Conservation (phyloP, 2,329 filamentous ascomycete species). For the Ascochyta koolunga region DNA sequence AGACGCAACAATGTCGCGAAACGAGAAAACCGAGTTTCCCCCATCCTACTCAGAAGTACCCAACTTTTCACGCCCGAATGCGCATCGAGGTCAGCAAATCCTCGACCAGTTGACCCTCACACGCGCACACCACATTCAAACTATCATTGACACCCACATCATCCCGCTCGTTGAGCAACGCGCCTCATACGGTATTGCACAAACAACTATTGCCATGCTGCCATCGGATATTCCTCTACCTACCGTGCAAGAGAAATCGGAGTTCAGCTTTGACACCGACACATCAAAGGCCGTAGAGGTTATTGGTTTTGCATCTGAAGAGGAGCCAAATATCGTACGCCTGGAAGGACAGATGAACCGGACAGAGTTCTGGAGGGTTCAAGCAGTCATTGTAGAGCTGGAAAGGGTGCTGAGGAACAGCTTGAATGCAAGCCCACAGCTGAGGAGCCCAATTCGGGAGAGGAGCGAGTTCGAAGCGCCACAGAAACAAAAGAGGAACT, state of each 20-base stretch:
- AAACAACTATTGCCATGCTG: slow-evolving; percentile 53
- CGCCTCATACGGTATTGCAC: slow-evolving; percentile 50
- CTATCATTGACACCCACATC: slow-evolving; percentile 49
- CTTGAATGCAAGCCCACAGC: slow-evolving; percentile 33
- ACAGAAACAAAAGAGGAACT: slow-evolving; percentile 19
- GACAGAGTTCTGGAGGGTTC: slow-evolving; percentile 53
- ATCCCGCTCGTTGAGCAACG: slow-evolving; percentile 50
- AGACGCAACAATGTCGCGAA: slow-evolving; percentile 15
- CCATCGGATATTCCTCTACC: slow-evolving; percentile 50
- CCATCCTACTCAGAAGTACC: slow-evolving; percentile 37
- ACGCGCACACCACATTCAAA: slow-evolving; percentile 49
- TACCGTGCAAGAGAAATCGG: slow-evolving; percentile 30
- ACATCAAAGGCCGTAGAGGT: slow-evolving; percentile 39
- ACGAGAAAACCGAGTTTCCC: slow-evolving; percentile 21
- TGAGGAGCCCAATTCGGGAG: slow-evolving; percentile 14
- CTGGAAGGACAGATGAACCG: slow-evolving; percentile 50
- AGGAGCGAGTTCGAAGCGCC: slow-evolving; percentile 1
- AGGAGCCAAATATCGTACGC: slow-evolving; percentile 48
- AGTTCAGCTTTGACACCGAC: slow-evolving; percentile 37
- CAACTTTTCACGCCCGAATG: slow-evolving; percentile 11
- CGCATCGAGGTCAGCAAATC: slow-evolving; percentile 35
- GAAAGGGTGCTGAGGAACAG: slow-evolving; percentile 40
- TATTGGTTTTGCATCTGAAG: slow-evolving; percentile 49
- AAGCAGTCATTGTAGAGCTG: slow-evolving; percentile 50
- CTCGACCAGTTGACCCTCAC: slow-evolving; percentile 47